Evolutionary conservation across 495 filamentous ascomycete species (phyloP), one percentile per base, ranked within the genome.

Genomic region (Aspergillus diversus): DNA sequence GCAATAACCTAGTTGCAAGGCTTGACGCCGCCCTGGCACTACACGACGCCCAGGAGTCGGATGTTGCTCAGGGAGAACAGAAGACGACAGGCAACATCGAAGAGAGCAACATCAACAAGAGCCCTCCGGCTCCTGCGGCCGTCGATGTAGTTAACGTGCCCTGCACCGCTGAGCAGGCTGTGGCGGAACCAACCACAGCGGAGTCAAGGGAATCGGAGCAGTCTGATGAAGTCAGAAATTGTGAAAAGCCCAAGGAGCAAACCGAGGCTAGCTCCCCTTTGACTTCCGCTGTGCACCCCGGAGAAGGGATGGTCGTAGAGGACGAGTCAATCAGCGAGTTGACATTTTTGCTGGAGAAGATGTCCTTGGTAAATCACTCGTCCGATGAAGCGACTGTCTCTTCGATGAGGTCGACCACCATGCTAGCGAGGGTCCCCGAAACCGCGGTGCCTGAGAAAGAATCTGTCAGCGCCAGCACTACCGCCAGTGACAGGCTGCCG

Each of bases 111-210:
- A 3, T 51, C 17, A 33, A 42, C 53, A n/a, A 15, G 7, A 3
- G 43, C 11, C 42, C 47, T 50, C 16, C 60, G 33, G 32, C 43
- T 53, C 55, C 61, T 52, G 43, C 33, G 43, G 61, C 46, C 7
- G 54, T 31, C 32, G 8, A 39, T 46, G 32, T 48, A 32, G 56
- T 17, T 39, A n/a, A 50, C 15, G 43, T 49, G 31, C 47, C 16
- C 42, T 27, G 33, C 60, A 59, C 64, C 50, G 52, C 46, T 62
- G 59, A 63, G 59, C 59, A 47, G 42, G 55, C 47, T 54, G 64
- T 43, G 55, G 49, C 42, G 27, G 59, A 64, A 59, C 57, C 60
- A 60, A 61, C 51, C 63, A 11, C 60, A 63, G 48, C 47, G 59
- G 57, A 61, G 55, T 56, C 47, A 37, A 54, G n/a, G 52, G 46